These are phyloP conservation scores for Fusarium domesticum DNA, from an alignment of 2,329 filamentous ascomycete species.

Conservation along the genomic window DNA sequence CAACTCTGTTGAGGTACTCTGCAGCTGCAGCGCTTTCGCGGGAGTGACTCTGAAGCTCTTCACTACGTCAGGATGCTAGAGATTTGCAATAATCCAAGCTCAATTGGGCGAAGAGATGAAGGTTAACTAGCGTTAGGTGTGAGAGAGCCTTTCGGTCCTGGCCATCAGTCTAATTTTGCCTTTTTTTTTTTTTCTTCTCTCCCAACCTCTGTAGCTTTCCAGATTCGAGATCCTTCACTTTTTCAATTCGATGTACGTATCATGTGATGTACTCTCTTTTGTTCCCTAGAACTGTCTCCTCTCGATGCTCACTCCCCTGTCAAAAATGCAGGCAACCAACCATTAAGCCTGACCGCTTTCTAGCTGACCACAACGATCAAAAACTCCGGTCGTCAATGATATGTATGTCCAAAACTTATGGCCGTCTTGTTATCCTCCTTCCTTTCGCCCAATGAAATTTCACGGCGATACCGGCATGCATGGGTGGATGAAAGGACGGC, in stretches of 20 bases:
- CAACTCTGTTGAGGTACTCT: too few species aligned
- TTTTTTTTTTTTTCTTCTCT: neutral
- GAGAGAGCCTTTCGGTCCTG: too few species aligned
- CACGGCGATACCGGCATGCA: neutral
- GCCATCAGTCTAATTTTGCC: neutral
- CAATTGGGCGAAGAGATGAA: slow-evolving; percentile 17
- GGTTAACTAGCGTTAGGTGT: too few species aligned
- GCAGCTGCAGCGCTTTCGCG: slow-evolving; percentile 13
- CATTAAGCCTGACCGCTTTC: neutral
- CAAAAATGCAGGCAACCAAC: neutral
- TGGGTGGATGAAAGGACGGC: too few species aligned
- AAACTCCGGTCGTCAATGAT: neutral
- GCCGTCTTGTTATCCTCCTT: neutral
- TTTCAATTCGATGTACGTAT: too few species aligned
- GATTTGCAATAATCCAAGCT: slow-evolving; percentile 27
- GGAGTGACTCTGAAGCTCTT: slow-evolving; percentile 11
- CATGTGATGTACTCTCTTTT: neutral
- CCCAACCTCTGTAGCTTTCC: neutral
- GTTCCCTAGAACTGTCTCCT: neutral
- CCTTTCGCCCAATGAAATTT: neutral
- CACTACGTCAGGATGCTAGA: slow-evolving; percentile 27
- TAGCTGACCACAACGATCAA: neutral
- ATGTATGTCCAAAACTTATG: neutral
- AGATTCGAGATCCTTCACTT: too few species aligned
- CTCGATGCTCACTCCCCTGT: neutral